Evolutionary conservation across 768 basidiomycete genomes (phyloP).

Genomic region (Macrolepiota fuliginosa): DNA sequence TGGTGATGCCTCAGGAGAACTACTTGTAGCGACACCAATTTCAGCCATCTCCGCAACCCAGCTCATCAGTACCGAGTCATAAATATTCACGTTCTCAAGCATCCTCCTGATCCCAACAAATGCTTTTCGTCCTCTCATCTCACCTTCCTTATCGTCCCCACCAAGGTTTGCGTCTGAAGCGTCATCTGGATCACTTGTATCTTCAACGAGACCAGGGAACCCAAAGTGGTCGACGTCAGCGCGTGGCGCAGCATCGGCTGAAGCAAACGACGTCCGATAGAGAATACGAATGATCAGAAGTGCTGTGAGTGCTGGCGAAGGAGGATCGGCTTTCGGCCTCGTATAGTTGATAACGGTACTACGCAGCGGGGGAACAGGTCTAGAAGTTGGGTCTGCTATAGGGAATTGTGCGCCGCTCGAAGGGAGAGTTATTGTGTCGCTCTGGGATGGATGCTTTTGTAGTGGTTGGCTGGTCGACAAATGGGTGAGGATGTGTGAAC

Average conservation of each 20-base stretch:
- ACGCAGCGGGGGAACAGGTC: constrained; percentile 72
- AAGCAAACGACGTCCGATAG: constrained; percentile 76
- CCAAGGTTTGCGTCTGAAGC: constrained; percentile 43
- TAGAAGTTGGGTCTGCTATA: constrained; percentile 56
- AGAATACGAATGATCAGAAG: constrained; percentile 81
- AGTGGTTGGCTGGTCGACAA: constrained; percentile 57
- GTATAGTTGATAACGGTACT: constrained; percentile 57
- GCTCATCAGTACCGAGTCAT: constrained; percentile 51
- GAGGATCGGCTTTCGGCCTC: constrained; percentile 59
- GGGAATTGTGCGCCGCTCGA: constrained; percentile 54
- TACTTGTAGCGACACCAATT: constrained; percentile 18
- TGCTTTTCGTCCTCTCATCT: constrained; percentile 67
- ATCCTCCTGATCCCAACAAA: constrained; percentile 60
- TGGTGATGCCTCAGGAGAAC: background rate
- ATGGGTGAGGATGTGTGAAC: constrained; percentile 75
- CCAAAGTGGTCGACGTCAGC: constrained; percentile 86
- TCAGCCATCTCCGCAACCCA: constrained; percentile 42
- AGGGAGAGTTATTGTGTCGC: constrained; percentile 71
- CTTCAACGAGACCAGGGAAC: constrained; percentile 81
- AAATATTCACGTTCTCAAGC: constrained; percentile 63
- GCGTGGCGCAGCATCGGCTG: constrained; percentile 63
- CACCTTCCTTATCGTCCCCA: constrained; percentile 63
- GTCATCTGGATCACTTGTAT: constrained; percentile 63
- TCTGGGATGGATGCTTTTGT: constrained; percentile 65
- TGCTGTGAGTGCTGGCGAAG: constrained; percentile 75